phyloP scores from a whole-genome alignment of 768 basidiomycete genomes.

The Goffeauzyma gilvescens region DNA sequence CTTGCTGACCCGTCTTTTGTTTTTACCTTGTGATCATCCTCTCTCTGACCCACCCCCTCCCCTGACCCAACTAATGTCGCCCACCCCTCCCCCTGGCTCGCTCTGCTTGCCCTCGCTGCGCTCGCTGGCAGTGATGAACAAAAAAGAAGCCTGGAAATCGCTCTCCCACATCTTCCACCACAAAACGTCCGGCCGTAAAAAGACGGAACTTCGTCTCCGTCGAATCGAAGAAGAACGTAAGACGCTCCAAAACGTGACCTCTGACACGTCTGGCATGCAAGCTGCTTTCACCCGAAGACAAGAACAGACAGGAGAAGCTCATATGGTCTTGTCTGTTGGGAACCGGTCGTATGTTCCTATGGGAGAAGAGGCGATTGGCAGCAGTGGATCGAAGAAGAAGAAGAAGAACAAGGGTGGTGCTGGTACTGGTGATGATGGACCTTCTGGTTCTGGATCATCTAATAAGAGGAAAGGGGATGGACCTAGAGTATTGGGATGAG shows the following conservation, averaged over 20 bases:
- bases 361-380: no score
- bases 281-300: constrained; percentile 81
- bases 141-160: constrained; percentile 97
- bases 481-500: no score
- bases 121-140: constrained; percentile 36
- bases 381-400: constrained; percentile 3
- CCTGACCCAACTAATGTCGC: no score
- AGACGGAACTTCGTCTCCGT: constrained; percentile 88
- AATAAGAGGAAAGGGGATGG: no score
- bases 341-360: constrained; percentile 66
- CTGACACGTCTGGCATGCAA: constrained; percentile 90
- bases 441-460: no score
- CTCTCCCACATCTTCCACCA: constrained; percentile 87
- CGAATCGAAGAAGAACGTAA: constrained; percentile 97
- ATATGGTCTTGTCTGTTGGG: constrained; percentile 85
- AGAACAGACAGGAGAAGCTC: constrained; percentile 83
- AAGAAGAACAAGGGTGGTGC: no score
- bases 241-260: constrained; percentile 77
- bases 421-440: no score
- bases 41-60: no score
- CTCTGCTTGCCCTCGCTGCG: neutral
- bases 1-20: neutral
- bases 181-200: constrained; percentile 87
- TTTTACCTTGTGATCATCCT: no score
- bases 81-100: neutral